A percentile compares a stretch with the other conserved stretches of the same genome.
Conservation (phyloP, 805 yeast genomes). For the Brettanomyces naardenensis region DNA sequence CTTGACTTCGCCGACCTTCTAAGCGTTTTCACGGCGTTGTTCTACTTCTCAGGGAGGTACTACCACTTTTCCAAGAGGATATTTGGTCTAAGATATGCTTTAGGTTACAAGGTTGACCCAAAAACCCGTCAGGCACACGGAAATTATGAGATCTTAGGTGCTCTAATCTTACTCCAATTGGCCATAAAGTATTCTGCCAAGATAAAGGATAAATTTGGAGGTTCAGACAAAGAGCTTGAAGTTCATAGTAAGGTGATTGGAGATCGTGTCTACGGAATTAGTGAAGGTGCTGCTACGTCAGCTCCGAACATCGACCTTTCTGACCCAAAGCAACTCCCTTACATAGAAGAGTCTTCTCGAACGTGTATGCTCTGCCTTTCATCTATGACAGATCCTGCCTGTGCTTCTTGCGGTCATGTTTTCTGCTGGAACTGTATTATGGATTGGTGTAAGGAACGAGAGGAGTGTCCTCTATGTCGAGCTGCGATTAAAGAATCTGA, state of each 20-base stretch:
- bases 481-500: constrained; percentile 58
- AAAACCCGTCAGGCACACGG: constrained; percentile 34
- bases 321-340: constrained; percentile 51
- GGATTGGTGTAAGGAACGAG: constrained; percentile 82
- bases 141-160: constrained; percentile 72
- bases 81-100: constrained; percentile 72
- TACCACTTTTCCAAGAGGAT: constrained; percentile 71
- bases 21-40: constrained; percentile 70
- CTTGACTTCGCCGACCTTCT: constrained; percentile 42
- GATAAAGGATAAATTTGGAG: constrained; percentile 14
- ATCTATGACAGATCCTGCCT: constrained; percentile 72
- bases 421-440: constrained; percentile 89
- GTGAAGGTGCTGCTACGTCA: too few species aligned
- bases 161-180: constrained; percentile 46
- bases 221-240: not conserved
- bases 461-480: constrained; percentile 90
- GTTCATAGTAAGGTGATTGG: not conserved
- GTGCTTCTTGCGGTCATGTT: constrained; percentile 85
- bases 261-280: not conserved
- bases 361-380: constrained; percentile 81
- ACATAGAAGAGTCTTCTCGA: constrained; percentile 62
- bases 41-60: constrained; percentile 77
- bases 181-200: constrained; percentile 34
- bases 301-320: constrained; percentile 38
- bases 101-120: constrained; percentile 52